phyloP scores from a whole-genome alignment of 2,329 filamentous ascomycete genomes.

The Fusarium keratoplasticum region DNA sequence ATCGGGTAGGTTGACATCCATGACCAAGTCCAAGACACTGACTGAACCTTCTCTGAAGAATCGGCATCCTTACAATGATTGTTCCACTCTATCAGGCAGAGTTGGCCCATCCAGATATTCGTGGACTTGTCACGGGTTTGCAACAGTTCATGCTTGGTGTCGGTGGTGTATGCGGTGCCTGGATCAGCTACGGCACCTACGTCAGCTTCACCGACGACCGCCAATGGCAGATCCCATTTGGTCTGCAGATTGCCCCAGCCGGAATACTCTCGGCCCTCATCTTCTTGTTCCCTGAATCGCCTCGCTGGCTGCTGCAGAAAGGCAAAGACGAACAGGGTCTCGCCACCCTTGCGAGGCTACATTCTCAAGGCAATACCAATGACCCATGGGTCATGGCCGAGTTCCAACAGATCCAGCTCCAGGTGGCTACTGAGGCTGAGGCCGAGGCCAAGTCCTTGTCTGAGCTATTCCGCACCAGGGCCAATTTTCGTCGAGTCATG shows the following conservation, averaged over 20 bases:
- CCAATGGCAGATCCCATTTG: not conserved
- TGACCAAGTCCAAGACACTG: not conserved
- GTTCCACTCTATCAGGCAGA: not conserved
- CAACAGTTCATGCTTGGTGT: not conserved
- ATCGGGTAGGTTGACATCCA: not conserved
- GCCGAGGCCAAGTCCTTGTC: not conserved
- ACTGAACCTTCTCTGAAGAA: not conserved
- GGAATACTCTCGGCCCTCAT: not conserved
- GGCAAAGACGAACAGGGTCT: not conserved
- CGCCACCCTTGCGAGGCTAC: not conserved
- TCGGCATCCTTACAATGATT: not conserved
- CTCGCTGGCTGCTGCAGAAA: not conserved
- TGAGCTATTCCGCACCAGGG: not conserved
- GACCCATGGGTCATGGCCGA: not conserved
- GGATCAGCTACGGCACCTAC: not conserved
- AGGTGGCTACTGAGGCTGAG: not conserved
- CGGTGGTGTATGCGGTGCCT: not conserved
- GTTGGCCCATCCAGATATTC: not conserved
- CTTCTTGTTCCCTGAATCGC: not conserved
- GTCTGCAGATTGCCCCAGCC: not conserved
- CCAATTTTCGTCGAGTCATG: not conserved
- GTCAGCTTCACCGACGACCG: not conserved
- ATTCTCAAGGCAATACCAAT: not conserved
- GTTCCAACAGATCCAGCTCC: not conserved
- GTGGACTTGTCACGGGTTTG: not conserved